Evolutionary conservation across 371 early-diverging fungal genomes (phyloP), one percentile per base, ranked within the genome.

Genomic region (Mucor circinelloides): DNA sequence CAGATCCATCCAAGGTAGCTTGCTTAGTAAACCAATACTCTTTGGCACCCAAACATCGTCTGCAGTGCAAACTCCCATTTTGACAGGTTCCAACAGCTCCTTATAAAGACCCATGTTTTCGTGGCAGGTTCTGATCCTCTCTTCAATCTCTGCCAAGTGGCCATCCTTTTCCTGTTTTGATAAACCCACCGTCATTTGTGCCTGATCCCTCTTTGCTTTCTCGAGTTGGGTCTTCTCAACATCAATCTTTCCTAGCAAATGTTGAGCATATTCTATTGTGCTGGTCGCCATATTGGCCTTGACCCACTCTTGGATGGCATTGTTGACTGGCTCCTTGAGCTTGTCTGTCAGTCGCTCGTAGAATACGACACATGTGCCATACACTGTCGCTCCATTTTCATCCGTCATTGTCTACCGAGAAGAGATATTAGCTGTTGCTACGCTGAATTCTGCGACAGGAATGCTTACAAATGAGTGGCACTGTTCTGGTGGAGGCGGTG

Each of bases 41-140:
- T 90, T 78, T n/a, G 94, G 94, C 0, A 90, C 82, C 86, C 91
- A 94, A 0, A 89, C 77, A 63, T 88, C 76, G 2, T 88, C 84
- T 15, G 81, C 76, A 50, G 84, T 83, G 10, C 87, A 83, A 17
- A 88, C 81, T 15, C 81, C 78, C 59, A 80, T 70, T 36, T 83
- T 83, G 63, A 92, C 84, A 13, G 91, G 92, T 23, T 83, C 76
- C 60, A 94, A 65, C 50, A 93, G 71, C 48, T 91, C 92, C 13
- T 69, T 78, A 58, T 89, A 91, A 23, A 94, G 66, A 1, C 70
- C 71, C 19, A 92, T 71, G 52, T 90, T 92, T 63, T 94, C 95
- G 50, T 90, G 90, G 3, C 88, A 82, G 15, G 81, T 77, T 2
- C 77, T 69, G 25, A 83, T 71, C 3, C 77, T 57, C 30, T 88